phyloP scores from a whole-genome alignment of 1,139 yeast species.

The Saccharomyces hybrid region DNA sequence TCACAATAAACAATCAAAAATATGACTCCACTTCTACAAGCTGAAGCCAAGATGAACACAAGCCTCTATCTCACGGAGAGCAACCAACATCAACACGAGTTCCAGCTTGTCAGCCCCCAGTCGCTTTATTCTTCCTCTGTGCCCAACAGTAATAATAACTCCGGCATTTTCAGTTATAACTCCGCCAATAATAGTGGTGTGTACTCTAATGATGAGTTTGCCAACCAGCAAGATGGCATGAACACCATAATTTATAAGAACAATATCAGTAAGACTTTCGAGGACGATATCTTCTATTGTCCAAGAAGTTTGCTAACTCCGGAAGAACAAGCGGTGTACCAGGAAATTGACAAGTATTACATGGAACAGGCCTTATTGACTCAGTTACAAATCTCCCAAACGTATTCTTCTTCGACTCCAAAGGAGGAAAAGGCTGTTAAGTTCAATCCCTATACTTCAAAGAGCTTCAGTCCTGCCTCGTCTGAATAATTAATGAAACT shows the following conservation, averaged over 20 bases:
- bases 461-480: slow-evolving; percentile 22
- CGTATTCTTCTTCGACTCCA: slow-evolving; percentile 6
- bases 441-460: slow-evolving; percentile 33
- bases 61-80: neutral
- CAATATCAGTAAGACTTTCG: slow-evolving; percentile 19
- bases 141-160: neutral
- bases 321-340: slow-evolving; percentile 16
- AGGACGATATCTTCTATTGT: slow-evolving; percentile 28
- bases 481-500: slow-evolving; percentile 2
- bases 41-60: neutral
- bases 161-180: neutral
- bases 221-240: neutral
- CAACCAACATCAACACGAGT: neutral
- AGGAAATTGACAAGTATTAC: slow-evolving; percentile 14
- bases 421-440: slow-evolving; percentile 7
- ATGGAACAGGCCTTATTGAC: slow-evolving; percentile 9
- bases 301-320: slow-evolving; percentile 20
- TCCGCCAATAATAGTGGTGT: slow-evolving; percentile 11
- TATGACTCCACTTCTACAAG: neutral
- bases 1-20: neutral
- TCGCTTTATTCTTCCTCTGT: neutral
- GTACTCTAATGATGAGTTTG: neutral
- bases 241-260: slow-evolving; percentile 15
- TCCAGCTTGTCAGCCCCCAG: neutral
- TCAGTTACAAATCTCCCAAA: slow-evolving; percentile 3